phyloP scores from a whole-genome alignment of 495 filamentous ascomycete genomes.

The Choiromyces venosus region DNA sequence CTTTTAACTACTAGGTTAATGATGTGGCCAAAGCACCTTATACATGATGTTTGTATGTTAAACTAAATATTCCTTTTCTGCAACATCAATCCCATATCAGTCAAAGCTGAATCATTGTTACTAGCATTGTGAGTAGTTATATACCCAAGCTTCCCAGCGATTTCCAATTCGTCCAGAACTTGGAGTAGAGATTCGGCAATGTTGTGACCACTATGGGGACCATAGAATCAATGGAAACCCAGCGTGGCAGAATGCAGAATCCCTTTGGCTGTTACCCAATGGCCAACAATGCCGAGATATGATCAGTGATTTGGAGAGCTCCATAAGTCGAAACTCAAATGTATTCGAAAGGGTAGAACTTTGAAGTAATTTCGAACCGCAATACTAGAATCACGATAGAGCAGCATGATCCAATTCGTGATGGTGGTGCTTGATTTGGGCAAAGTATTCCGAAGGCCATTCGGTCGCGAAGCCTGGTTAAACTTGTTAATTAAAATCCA shows the following conservation, averaged over 20 bases:
- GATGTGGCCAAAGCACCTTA: too few relatives aligned
- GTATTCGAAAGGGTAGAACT: neutral
- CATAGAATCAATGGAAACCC: neutral
- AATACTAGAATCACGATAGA: neutral
- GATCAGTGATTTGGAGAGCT: neutral
- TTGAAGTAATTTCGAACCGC: too few relatives aligned
- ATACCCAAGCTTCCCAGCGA: neutral
- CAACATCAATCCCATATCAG: too few relatives aligned
- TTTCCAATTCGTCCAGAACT: neutral
- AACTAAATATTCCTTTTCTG: too few relatives aligned
- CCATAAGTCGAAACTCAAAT: constrained; percentile 6
- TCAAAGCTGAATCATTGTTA: too few relatives aligned
- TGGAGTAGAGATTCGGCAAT: constrained; percentile 7
- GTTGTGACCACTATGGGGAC: constrained; percentile 17
- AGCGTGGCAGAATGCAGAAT: neutral
- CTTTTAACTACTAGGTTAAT: too few relatives aligned
- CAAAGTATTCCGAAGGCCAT: neutral
- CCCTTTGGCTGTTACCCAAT: constrained; percentile 2
- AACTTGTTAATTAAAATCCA: too few relatives aligned
- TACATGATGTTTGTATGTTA: too few relatives aligned
- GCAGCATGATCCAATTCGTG: neutral
- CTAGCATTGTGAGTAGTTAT: too few relatives aligned
- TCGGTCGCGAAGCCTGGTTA: neutral
- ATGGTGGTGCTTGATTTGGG: neutral
- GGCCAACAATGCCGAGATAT: neutral